phyloP scores from a whole-genome alignment of 1,139 yeast genomes.

The Wickerhamiella infanticola region DNA sequence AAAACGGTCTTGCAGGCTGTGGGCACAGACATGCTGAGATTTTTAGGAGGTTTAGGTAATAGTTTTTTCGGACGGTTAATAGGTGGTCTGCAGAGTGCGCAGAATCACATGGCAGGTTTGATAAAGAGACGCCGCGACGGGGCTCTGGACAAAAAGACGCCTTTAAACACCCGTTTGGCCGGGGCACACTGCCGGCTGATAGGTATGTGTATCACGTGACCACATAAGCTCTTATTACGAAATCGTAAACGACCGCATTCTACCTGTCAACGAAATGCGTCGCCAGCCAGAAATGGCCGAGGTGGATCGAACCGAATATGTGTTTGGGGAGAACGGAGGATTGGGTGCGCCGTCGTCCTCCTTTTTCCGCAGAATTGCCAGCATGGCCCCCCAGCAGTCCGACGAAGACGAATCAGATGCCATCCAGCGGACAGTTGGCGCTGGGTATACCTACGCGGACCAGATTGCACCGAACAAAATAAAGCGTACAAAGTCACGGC shows the following conservation, averaged over 20 bases:
- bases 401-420: slow-evolving; percentile 6
- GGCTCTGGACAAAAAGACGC: no score
- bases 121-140: no score
- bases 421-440: slow-evolving; percentile 13
- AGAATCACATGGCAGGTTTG: no score
- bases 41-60: not conserved
- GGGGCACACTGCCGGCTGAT: no score
- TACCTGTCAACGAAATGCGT: not conserved
- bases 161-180: no score
- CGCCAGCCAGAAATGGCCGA: slow-evolving; percentile 13
- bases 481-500: not conserved
- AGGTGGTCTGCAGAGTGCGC: no score
- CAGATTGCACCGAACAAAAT: not conserved
- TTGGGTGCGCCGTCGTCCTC: slow-evolving; percentile 47
- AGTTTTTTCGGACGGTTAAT: no score
- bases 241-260: no score
- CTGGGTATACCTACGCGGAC: slow-evolving; percentile 15
- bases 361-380: slow-evolving; percentile 26
- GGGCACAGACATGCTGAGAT: slow-evolving; percentile 9
- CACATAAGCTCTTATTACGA: no score
- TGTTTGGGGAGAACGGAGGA: slow-evolving; percentile 56
- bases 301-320: slow-evolving; percentile 37
- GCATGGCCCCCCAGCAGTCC: slow-evolving; percentile 7
- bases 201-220: no score
- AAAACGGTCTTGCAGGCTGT: slow-evolving; percentile 43